Evolutionary conservation across 495 filamentous ascomycete genomes (phyloP).

Genomic region (Margaritispora aquatica): DNA sequence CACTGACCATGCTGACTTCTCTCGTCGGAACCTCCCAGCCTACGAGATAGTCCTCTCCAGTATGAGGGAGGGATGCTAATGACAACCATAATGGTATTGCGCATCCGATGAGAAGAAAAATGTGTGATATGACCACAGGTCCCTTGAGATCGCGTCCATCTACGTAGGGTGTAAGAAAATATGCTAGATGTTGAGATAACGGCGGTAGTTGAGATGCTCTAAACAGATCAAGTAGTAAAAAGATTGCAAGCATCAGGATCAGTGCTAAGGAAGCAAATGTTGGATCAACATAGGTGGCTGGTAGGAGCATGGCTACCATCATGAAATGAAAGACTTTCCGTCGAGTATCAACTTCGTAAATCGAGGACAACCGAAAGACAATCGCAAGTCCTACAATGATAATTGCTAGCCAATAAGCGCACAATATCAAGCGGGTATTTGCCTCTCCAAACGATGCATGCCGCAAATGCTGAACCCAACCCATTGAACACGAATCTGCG

Average conservation of each 20-base stretch:
- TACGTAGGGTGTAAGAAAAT: conserved; percentile 87
- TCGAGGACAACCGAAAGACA: conserved; percentile 63
- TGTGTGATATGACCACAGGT: conserved; percentile 90
- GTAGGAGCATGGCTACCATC: conserved; percentile 93
- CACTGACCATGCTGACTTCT: conserved; percentile 81
- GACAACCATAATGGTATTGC: conserved; percentile 92
- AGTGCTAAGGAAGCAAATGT: conserved; percentile 73
- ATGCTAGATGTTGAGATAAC: conserved; percentile 70
- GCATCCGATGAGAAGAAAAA: conserved; percentile 94
- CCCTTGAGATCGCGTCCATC: conserved; percentile 90
- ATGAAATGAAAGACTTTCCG: conserved; percentile 98
- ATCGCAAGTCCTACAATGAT: conserved; percentile 63
- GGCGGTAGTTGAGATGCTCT: conserved; percentile 88
- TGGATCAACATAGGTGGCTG: conserved; percentile 79
- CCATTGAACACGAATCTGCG: conserved; percentile 35
- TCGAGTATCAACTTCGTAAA: conserved; percentile 84
- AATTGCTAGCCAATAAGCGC: conserved; percentile 63
- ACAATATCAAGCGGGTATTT: conserved; percentile 74
- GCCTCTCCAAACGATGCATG: conserved; percentile 60
- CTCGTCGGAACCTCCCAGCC: conserved; percentile 68
- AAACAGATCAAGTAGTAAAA: conserved; percentile 83
- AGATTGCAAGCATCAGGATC: conserved; percentile 65
- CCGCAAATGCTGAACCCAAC: conserved; percentile 54
- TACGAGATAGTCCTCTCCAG: conserved; percentile 41
- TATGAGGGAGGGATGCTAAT: conserved; percentile 54